phyloP scores from a whole-genome alignment of 768 basidiomycete genomes.

The Tylopilus rubrobrunneus region DNA sequence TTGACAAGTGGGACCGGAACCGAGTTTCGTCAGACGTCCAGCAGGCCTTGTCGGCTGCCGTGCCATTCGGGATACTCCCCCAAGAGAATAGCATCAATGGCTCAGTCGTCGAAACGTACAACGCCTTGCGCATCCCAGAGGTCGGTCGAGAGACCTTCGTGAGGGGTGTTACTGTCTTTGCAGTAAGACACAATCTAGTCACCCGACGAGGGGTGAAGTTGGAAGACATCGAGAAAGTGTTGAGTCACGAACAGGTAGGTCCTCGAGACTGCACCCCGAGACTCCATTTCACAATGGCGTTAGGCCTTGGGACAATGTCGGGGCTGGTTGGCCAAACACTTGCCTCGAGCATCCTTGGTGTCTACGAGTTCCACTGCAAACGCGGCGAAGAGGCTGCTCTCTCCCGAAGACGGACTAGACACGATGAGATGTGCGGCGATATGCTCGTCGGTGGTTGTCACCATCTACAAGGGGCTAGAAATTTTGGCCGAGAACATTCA shows the following conservation, averaged over 20 bases:
- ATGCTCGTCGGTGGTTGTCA: constrained; percentile 62
- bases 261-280: neutral
- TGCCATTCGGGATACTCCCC: constrained; percentile 61
- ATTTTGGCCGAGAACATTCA: constrained; percentile 63
- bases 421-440: constrained; percentile 62
- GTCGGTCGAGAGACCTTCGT: constrained; percentile 46
- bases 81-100: constrained; percentile 81
- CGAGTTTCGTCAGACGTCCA: constrained; percentile 50
- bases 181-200: constrained; percentile 67
- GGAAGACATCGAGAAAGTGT: constrained; percentile 50
- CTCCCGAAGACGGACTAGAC: constrained; percentile 33
- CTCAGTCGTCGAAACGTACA: constrained; percentile 70
- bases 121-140: constrained; percentile 45
- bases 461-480: constrained; percentile 58
- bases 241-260: constrained; percentile 79
- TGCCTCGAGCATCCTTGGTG: constrained; percentile 51
- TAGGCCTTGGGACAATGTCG: constrained; percentile 80
- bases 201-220: constrained; percentile 55
- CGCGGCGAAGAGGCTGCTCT: constrained; percentile 49
- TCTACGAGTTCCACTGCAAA: constrained; percentile 70
- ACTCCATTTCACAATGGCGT: neutral
- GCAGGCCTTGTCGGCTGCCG: constrained; percentile 40
- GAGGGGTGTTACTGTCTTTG: constrained; percentile 54
- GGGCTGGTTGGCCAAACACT: constrained; percentile 48
- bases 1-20: neutral